Percentiles rank a stretch among this genome's conserved stretches.
Conservation (phyloP, 176 grass and related monocot genomes). For the Ensete ventricosum region DNA sequence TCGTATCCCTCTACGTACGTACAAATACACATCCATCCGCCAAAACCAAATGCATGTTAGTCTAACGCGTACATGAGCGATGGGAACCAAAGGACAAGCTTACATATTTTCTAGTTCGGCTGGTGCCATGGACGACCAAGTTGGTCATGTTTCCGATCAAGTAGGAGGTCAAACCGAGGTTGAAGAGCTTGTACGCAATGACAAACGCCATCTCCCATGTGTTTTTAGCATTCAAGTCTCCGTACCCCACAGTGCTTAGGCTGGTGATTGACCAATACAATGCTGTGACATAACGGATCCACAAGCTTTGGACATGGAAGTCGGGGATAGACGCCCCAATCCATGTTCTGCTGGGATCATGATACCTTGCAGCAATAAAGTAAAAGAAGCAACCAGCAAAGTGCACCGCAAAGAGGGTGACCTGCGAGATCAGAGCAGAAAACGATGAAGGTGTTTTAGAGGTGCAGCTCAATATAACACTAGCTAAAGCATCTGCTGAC, state of each 20-base stretch:
- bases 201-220: constrained; percentile 73
- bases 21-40: neutral
- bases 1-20: constrained; percentile 58
- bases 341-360: constrained; percentile 44
- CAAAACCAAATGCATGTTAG: no score
- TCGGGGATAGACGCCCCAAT: constrained; percentile 58
- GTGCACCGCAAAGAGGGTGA: constrained; percentile 88
- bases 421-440: constrained; percentile 35
- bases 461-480: no score
- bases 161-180: constrained; percentile 88
- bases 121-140: constrained; percentile 81
- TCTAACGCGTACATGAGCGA: no score
- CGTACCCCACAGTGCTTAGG: constrained; percentile 84
- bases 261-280: constrained; percentile 98
- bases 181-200: constrained; percentile 89
- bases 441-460: neutral
- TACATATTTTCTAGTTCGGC: constrained; percentile 81
- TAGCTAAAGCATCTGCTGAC: neutral
- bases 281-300: constrained; percentile 66
- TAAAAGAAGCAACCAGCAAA: constrained; percentile 86
- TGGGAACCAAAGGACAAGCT: constrained; percentile 12
- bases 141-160: constrained; percentile 98
- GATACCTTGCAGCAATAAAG: constrained; percentile 76
- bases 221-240: constrained; percentile 77
- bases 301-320: constrained; percentile 54